Evolutionary conservation across 495 filamentous ascomycete species (phyloP), one percentile per base, ranked within the genome.

Genomic region (Penicillium cataractarum): DNA sequence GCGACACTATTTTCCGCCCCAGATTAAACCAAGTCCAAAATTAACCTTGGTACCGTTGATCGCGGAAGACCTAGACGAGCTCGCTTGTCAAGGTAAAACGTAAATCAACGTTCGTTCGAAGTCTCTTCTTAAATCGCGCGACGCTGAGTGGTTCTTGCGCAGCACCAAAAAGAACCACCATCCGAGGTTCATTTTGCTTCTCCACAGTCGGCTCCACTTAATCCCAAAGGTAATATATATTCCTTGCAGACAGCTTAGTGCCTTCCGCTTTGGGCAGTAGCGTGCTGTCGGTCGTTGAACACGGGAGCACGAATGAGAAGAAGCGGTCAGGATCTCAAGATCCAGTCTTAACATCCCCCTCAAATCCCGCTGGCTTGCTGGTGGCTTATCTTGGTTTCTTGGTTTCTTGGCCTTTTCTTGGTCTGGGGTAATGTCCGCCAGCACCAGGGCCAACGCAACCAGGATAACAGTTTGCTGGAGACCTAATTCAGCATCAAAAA

Each of bases 171-270:
- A 49, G 21, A 55, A 24, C 7, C 61, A 54, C 60, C 62, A 60
- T 50, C 68, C 68, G 68, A 65, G 65, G 60, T 61, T 62, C 32
- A 39, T 50, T 21, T 33, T 15, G 24, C 24, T 26, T 66, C 52
- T 46, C 52, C 61, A 60, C 60, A 21, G 6, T 51, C 4, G 55
- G 50, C 19, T 67, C 65, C 65, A 67, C 65, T 64, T 35, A 0
- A 55, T 56, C 27, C 27, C 37, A 56, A 27, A 42, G n/a, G 39
- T 55, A 55, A 50, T 56, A 57, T 55, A 62, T 48, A 24, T 15
- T 42, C 19, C 40, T 49, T 63, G 56, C 57, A 63, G 53, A 46
- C n/a, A 42, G 48, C 26, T 60, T 63, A 60, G 63, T 60, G 63
- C 53, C 55, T 61, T 55, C 61, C 65, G 22, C 10, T 60, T 63